Evolutionary conservation across 805 yeast species (phyloP).

Genomic region (Brettanomyces anomalus): DNA sequence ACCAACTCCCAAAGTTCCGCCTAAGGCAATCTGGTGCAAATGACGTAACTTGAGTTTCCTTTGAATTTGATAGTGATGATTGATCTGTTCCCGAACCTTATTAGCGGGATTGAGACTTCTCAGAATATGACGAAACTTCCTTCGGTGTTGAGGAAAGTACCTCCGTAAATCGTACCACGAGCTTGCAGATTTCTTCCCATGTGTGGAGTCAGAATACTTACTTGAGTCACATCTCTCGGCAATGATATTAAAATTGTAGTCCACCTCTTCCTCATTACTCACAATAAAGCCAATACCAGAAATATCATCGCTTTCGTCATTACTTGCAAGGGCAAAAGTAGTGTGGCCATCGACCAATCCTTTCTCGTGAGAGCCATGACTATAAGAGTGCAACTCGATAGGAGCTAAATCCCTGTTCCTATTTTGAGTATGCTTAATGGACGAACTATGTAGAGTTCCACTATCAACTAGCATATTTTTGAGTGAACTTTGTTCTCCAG

Average conservation of each 20-base stretch:
- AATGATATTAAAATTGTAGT: slow-evolving; percentile 19
- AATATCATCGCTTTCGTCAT: slow-evolving; percentile 4
- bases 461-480: neutral
- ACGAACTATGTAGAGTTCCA: neutral
- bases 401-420: slow-evolving; percentile 7
- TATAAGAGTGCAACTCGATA: slow-evolving; percentile 17
- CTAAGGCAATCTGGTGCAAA: slow-evolving; percentile 68
- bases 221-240: slow-evolving; percentile 3
- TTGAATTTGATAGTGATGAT: slow-evolving; percentile 31
- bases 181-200: neutral
- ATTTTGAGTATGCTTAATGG: too few relatives aligned
- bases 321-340: neutral
- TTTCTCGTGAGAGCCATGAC: neutral
- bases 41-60: slow-evolving; percentile 58
- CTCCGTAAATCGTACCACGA: neutral
- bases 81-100: slow-evolving; percentile 8
- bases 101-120: slow-evolving; percentile 6
- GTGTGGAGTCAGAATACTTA: neutral
- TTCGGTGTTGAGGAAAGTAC: neutral
- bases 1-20: slow-evolving; percentile 77
- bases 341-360: neutral
- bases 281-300: slow-evolving; percentile 19
- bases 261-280: slow-evolving; percentile 22
- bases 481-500: neutral
- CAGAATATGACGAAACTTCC: neutral